Evolutionary conservation across 805 yeast genomes (phyloP), one percentile per base, ranked within the genome.

Genomic region (Candida wancherniae): DNA sequence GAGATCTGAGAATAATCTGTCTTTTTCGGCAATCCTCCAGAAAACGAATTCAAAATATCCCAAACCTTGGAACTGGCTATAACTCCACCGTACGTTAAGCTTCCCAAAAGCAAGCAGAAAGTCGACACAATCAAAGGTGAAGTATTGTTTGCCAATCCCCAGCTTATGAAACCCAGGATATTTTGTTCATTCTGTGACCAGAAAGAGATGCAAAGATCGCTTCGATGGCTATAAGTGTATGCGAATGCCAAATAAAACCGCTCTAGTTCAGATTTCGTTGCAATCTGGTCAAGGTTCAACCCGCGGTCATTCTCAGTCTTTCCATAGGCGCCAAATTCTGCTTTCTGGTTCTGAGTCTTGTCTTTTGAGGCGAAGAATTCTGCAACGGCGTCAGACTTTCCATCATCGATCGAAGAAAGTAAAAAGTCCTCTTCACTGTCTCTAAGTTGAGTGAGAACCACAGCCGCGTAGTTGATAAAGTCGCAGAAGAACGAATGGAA

Each of bases 101-200:
- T 80, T 3, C 94, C 78, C 35, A 90, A 63, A 69, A 90, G 72
- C 34, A 85, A 67, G 42, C 88, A 77, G 47, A 80, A 86, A 0
- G 94, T 74, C 0, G 97, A 82, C 30, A 85, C 74, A 62, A 87
- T 84, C 28, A 86, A 63, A 7, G 90, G 80, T 10, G 85, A 85
- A 1, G 69, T 61, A 39, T 79, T 86, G 47, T 84, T 78, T 37
- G 75, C 77, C 2, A 92, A 67, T 0, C 94, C 94, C 97, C 97
- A 92, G 33, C 74, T 75, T 23, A 90, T 64, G 43, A 92, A 88
- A 0, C 95, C 97, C 48, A 75, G 69, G 2, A 85, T 64, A 35
- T 78, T 77, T 9, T 80, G 72, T 13, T 48, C 53, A 9, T 58
- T 64, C 6, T 51, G 47, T 0, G 47, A 37, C 94, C 95, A 88